A percentile compares a stretch with the other conserved stretches of the same genome.
These are phyloP conservation scores for Areca catechu DNA, from an alignment of 176 grass and related monocot species.

Conservation along the genomic window DNA sequence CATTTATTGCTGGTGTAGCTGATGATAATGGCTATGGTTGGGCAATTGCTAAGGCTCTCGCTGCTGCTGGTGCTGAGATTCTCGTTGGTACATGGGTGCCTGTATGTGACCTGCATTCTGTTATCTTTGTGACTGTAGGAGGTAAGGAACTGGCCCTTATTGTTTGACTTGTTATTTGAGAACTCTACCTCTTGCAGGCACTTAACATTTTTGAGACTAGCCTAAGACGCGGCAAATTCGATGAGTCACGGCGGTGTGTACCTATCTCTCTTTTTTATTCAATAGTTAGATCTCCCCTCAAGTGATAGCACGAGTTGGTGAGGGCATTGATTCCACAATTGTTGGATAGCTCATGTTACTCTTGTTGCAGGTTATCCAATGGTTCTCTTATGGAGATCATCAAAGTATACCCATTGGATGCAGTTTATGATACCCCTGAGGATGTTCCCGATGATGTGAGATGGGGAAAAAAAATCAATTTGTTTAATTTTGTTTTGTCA, in stretches of 20 bases:
- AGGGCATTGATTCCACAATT: conserved; percentile 11
- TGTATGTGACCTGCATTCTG: conserved; percentile 36
- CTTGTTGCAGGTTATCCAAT: conserved; percentile 57
- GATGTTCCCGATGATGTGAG: conserved; percentile 95
- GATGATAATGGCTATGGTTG: conserved; percentile 99
- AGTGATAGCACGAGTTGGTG: neutral
- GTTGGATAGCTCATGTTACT: neutral
- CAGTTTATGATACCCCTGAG: conserved; percentile 72
- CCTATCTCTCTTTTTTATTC: neutral
- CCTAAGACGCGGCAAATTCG: conserved; percentile 33
- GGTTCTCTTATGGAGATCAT: conserved; percentile 89
- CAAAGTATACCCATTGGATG: conserved; percentile 94
- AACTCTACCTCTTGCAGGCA: conserved; percentile 19
- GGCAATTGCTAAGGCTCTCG: conserved; percentile 96
- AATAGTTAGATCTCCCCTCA: neutral
- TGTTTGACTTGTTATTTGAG: conserved; percentile 10
- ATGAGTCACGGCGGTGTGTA: conserved; percentile 32
- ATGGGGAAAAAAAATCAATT: too few species aligned
- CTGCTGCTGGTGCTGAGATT: conserved; percentile 90
- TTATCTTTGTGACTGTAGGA: neutral
- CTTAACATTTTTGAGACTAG: conserved; percentile 41
- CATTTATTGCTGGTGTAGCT: conserved; percentile 95
- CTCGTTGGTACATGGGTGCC: conserved; percentile 99
- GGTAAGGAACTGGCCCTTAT: neutral
- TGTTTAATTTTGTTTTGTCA: too few species aligned